These are phyloP conservation scores for Entomortierella parvispora DNA, from an alignment of 192 early-diverging fungal genomes.

Conservation along the genomic window DNA sequence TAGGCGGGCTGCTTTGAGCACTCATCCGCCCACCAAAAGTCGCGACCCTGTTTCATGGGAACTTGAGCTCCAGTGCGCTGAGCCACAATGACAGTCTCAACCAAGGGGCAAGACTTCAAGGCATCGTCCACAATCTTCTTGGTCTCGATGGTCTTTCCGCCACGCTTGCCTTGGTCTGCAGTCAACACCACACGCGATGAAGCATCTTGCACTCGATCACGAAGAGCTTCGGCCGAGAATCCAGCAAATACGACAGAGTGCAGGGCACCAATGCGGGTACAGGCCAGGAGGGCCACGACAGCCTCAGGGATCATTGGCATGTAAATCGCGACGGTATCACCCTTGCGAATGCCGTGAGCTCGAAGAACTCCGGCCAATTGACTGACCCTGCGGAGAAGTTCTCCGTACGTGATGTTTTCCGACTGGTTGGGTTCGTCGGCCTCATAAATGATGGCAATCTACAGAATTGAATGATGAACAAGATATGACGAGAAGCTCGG, in stretches of 20 bases:
- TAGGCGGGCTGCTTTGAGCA: slow-evolving; percentile 80
- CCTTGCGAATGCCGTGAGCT: slow-evolving; percentile 88
- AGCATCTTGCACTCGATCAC: slow-evolving; percentile 90
- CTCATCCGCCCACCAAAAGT: slow-evolving; percentile 97
- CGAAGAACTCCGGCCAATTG: slow-evolving; percentile 86
- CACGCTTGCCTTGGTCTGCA: slow-evolving; percentile 93
- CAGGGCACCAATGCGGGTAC: slow-evolving; percentile 89
- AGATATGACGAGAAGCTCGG: neutral
- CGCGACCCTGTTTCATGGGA: slow-evolving; percentile 77
- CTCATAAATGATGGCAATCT: slow-evolving; percentile 88
- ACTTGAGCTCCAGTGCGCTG: slow-evolving; percentile 88
- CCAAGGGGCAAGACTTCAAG: slow-evolving; percentile 75
- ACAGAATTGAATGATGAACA: neutral
- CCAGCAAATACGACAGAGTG: slow-evolving; percentile 98
- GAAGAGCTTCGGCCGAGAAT: slow-evolving; percentile 92
- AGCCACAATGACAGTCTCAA: slow-evolving; percentile 88
- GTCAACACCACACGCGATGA: slow-evolving; percentile 89
- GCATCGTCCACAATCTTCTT: slow-evolving; percentile 97
- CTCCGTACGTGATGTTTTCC: slow-evolving; percentile 82
- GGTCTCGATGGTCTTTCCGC: slow-evolving; percentile 87
- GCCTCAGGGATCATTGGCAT: slow-evolving; percentile 99
- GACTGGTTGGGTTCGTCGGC: slow-evolving; percentile 88
- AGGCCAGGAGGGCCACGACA: slow-evolving; percentile 91
- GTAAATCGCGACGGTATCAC: slow-evolving; percentile 95
- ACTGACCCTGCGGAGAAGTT: slow-evolving; percentile 84